These are phyloP conservation scores for Fusarium sp. DNA, from an alignment of 2,329 filamentous ascomycete genomes.

Conservation along the genomic window DNA sequence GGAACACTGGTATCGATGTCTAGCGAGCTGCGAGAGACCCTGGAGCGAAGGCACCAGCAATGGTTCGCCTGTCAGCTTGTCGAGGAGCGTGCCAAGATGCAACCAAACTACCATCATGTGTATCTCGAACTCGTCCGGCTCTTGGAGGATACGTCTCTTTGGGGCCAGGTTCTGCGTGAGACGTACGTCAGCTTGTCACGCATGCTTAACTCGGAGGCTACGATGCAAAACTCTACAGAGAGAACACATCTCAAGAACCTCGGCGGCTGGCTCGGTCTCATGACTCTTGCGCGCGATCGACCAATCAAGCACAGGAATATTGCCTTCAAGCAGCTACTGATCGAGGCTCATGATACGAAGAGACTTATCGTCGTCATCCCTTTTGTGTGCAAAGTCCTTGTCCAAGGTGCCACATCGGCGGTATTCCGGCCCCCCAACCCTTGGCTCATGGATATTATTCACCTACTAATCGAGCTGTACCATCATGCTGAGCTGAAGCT, in stretches of 20 bases:
- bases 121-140: conserved; percentile 89
- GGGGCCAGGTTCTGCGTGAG: conserved; percentile 89
- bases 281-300: conserved; percentile 92
- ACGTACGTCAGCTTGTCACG: conserved; percentile 87
- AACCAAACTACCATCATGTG: conserved; percentile 93
- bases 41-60: conserved; percentile 84
- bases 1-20: conserved; percentile 86
- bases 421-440: conserved; percentile 96
- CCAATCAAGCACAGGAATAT: conserved; percentile 97
- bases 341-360: conserved; percentile 93
- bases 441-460: conserved; percentile 96
- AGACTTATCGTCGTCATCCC: conserved; percentile 91
- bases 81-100: conserved; percentile 94
- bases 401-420: conserved; percentile 82
- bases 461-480: conserved; percentile 90
- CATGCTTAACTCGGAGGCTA: conserved; percentile 89
- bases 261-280: conserved; percentile 88
- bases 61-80: conserved; percentile 98
- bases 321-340: conserved; percentile 92
- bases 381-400: conserved; percentile 95
- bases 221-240: conserved; percentile 83
- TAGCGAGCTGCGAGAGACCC: conserved; percentile 76
- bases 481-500: conserved; percentile 92
- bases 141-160: conserved; percentile 79
- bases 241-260: conserved; percentile 91